Evolutionary conservation across 805 yeast genomes (phyloP).

Genomic region (Zygoascus tannicola): DNA sequence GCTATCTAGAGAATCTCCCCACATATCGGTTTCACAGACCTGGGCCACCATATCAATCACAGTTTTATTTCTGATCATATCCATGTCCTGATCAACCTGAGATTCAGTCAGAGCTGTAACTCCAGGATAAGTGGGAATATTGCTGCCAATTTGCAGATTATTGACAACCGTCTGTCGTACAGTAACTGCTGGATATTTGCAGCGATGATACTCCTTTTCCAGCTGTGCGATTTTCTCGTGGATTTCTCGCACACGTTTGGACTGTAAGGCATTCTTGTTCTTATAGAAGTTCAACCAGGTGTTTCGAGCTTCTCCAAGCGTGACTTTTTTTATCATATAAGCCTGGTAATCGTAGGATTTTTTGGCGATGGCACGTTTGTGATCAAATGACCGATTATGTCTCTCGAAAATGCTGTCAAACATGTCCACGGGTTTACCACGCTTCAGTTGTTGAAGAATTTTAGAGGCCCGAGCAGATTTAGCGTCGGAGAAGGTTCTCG

Average conservation of each 20-base stretch:
- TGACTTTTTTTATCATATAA: constrained; percentile 12
- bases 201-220: constrained; percentile 19
- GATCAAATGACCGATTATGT: constrained; percentile 12
- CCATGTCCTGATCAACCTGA: constrained; percentile 15
- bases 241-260: constrained; percentile 16
- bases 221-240: constrained; percentile 18
- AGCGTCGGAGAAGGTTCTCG: constrained; percentile 1
- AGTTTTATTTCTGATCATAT: constrained; percentile 6
- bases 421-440: constrained; percentile 13
- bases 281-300: constrained; percentile 26
- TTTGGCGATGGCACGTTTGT: constrained; percentile 9
- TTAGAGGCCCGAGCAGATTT: neutral
- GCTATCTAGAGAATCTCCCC: constrained; percentile 5
- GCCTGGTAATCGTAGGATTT: constrained; percentile 16
- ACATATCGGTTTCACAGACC: constrained; percentile 4
- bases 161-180: constrained; percentile 17
- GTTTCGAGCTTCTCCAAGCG: constrained; percentile 19
- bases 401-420: constrained; percentile 13
- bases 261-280: constrained; percentile 20
- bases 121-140: constrained; percentile 14
- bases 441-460: constrained; percentile 17
- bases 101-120: constrained; percentile 15
- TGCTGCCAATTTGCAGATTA: constrained; percentile 21
- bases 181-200: constrained; percentile 9
- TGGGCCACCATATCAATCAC: constrained; percentile 2